phyloP scores from a whole-genome alignment of 208 protist genomes.

The Trypanosoma lewisi region DNA sequence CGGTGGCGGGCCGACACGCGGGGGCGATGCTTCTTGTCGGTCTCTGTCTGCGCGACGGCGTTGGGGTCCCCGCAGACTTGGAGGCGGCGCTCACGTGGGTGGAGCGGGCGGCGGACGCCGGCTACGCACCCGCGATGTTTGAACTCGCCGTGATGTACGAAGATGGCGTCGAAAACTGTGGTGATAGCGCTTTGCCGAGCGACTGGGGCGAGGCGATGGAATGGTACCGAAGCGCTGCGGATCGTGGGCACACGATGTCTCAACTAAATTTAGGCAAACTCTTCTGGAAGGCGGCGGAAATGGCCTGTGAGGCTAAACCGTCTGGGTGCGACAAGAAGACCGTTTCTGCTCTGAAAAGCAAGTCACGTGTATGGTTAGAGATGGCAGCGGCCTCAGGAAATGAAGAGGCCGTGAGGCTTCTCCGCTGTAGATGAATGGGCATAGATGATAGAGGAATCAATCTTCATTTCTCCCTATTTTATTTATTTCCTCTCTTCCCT shows the following conservation, averaged over 20 bases:
- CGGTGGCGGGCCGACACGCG: slow-evolving; percentile 39
- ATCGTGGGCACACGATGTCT: slow-evolving; percentile 46
- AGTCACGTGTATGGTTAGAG: slow-evolving; percentile 57
- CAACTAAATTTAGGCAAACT: slow-evolving; percentile 84
- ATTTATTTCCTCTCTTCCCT: slow-evolving; percentile 14
- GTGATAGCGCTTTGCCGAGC: background rate
- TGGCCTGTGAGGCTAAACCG: slow-evolving; percentile 18
- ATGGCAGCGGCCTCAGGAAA: slow-evolving; percentile 44
- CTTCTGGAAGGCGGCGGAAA: slow-evolving; percentile 39
- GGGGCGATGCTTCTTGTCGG: slow-evolving; percentile 74
- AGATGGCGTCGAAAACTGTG: slow-evolving; percentile 23
- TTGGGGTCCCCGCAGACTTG: slow-evolving; percentile 39
- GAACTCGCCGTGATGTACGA: slow-evolving; percentile 78
- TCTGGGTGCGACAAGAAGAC: slow-evolving; percentile 3
- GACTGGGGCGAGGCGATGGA: slow-evolving; percentile 80
- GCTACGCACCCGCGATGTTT: slow-evolving; percentile 80
- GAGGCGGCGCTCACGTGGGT: slow-evolving; percentile 60
- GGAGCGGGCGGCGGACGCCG: slow-evolving; percentile 44
- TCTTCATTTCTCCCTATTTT: slow-evolving; percentile 8
- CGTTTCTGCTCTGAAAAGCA: slow-evolving; percentile 25
- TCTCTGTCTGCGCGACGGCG: slow-evolving; percentile 60
- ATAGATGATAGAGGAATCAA: background rate
- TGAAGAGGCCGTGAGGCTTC: slow-evolving; percentile 64
- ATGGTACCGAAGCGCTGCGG: slow-evolving; percentile 64
- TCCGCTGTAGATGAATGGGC: slow-evolving; percentile 23